Base-by-base conservation (phyloP, 768 basidiomycete genomes). In the Cyclocybe cylindracea region DNA sequence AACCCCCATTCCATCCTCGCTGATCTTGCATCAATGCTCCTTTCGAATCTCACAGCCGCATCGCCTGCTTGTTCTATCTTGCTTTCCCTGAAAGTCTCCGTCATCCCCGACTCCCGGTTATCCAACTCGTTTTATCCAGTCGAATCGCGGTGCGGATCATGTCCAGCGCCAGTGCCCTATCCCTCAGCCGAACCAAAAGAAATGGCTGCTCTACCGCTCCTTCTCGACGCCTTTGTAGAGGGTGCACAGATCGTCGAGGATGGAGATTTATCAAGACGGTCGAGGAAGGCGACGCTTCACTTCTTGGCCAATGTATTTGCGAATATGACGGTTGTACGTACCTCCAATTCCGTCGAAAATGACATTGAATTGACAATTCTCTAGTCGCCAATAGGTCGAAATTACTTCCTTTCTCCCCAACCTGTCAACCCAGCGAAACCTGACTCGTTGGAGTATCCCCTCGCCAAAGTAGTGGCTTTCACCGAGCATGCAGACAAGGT, bases 301-400 rank as follows among this genome's bases (percentile, higher is more conserved):
- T 98, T 98, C 69, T 74, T 98, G 16, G 86, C 95, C 1, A 91
- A 87, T 56, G 96, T 98, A 10, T 97, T 98, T 63, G 94, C 94
- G 9, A 98, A 98, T 65, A 69, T 97, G 49, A 89, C 83, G 46
- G 80, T 83, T 57, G 95, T 94, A 63, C 62, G 85, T 75, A 10
- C 10, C 11, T 4, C 44, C 6, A 31, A 24, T 32, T 4, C 19
- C 14, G 36, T 5, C n/a, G 7, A 31, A 11, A 8, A 19, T 8
- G 4, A 7, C 3, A 35, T 10, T 3, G 40, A 45, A 32, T 46
- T 46, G n/a, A 43, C 33, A 45, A 53, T 5, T 31, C 8, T 41
- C 46, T 7, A 96, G 93, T 78, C 85, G 8, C 86, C 86, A 1
- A 69, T 78, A 14, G 95, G 94, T 7, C 79, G 94, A n/a, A 72